Evolutionary conservation across 2,329 filamentous ascomycete species (phyloP), one percentile per base, ranked within the genome.

Genomic region (Penicillium paneum): DNA sequence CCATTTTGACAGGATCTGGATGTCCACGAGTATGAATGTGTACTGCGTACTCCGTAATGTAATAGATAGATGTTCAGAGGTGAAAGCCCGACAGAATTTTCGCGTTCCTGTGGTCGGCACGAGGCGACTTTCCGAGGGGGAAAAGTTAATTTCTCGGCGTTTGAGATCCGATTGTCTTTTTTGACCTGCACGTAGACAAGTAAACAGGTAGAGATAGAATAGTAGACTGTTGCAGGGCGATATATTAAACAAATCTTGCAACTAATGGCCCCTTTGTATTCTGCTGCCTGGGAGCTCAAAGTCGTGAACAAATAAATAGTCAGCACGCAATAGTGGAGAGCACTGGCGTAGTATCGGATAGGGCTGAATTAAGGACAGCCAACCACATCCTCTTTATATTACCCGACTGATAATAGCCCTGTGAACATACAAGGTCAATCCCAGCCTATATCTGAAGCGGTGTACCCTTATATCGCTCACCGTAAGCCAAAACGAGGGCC

Each of bases 1-100:
- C 61, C 64, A 65, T 66, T 46, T 38, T 53, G 28, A 11, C n/a
- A 11, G 17, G 8, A 6, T 24, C 21, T 24, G 21, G 5, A 24
- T 24, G 21, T 2, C 21, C 21, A 24, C 21, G 21, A 35, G 7
- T 17, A 8, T 31, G 39, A 19, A 29, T 10, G 13, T 32, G 19
- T 15, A 12, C 29, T 13, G 2, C 21, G 29, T 44, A 15, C 26
- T 13, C 4, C 3, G n/a, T 28, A 24, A 10, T 10, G 13, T 34
- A 41, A 15, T 28, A 41, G 34, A 44, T 43, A 50, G 31, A 15
- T 3, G 21, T 11, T 31, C 15, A 19, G 19, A 4, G 31, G 13
- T 24, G 8, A 40, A 31, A 17, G n/a, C 17, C n/a, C 3, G 13
- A 48, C 46, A 21, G 36, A 47, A 39, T 43, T 42, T 54, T 43